These are phyloP conservation scores for Atkinsonella texensis DNA, from an alignment of 2,329 filamentous ascomycete genomes.

Conservation along the genomic window DNA sequence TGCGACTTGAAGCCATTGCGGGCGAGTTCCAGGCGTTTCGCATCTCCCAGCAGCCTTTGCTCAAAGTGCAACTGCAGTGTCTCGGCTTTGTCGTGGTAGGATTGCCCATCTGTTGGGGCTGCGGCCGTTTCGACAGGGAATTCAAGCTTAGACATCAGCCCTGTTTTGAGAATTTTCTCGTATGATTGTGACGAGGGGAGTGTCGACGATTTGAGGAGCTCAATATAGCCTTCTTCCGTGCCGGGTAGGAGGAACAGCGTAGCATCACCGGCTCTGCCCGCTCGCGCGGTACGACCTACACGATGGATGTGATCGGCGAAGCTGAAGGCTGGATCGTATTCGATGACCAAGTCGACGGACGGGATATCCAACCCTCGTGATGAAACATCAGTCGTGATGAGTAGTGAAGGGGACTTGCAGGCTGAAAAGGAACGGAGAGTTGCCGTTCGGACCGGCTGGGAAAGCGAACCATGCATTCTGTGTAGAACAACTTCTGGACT, in stretches of 20 bases:
- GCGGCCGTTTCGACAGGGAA: slow-evolving; percentile 59
- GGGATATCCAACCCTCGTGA: slow-evolving; percentile 92
- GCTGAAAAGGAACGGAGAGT: slow-evolving; percentile 72
- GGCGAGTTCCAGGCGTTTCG: slow-evolving; percentile 65
- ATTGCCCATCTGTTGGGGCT: slow-evolving; percentile 27
- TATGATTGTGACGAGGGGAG: slow-evolving; percentile 38
- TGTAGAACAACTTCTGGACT: slow-evolving; percentile 67
- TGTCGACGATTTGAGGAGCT: slow-evolving; percentile 46
- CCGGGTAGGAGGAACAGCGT: slow-evolving; percentile 85
- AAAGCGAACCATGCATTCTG: slow-evolving; percentile 83
- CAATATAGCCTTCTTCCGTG: slow-evolving; percentile 81
- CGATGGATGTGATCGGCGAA: slow-evolving; percentile 90
- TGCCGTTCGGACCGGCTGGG: slow-evolving; percentile 75
- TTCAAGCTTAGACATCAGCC: slow-evolving; percentile 48
- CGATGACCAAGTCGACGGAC: slow-evolving; percentile 86
- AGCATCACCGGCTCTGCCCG: slow-evolving; percentile 77
- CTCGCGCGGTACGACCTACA: slow-evolving; percentile 87
- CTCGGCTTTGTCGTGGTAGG: slow-evolving; percentile 40
- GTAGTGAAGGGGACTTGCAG: slow-evolving; percentile 62
- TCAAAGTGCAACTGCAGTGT: slow-evolving; percentile 47
- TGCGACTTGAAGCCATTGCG: slow-evolving; percentile 83
- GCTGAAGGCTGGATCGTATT: slow-evolving; percentile 92
- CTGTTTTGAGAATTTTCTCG: slow-evolving; percentile 49
- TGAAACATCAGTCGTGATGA: slow-evolving; percentile 91
- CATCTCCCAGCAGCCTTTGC: slow-evolving; percentile 46